Percentiles rank a stretch among this genome's conserved stretches.
Conservation (phyloP, 2,329 filamentous ascomycete species). For the Lasiodiplodia theobromae region DNA sequence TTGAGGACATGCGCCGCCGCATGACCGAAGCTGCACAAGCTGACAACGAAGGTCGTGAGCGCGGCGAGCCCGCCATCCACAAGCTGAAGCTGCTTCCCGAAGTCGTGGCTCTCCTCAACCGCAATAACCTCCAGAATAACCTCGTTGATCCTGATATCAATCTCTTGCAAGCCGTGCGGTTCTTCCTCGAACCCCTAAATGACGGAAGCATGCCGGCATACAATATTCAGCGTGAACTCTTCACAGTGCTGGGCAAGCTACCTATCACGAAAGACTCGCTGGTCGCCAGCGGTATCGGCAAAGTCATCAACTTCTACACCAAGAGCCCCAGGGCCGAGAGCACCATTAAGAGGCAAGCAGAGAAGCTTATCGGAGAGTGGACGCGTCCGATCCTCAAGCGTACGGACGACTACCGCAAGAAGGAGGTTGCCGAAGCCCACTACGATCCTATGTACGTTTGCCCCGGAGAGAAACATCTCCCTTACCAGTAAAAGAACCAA, state of each 20-base stretch:
- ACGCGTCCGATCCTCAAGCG: slow-evolving; percentile 92
- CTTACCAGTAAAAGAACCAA: background rate
- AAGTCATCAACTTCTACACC: slow-evolving; percentile 96
- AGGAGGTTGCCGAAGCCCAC: slow-evolving; percentile 66
- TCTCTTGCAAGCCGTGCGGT: slow-evolving; percentile 91
- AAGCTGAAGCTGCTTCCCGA: slow-evolving; percentile 94
- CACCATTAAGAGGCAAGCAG: slow-evolving; percentile 90
- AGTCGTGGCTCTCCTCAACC: slow-evolving; percentile 86
- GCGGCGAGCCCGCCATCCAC: slow-evolving; percentile 82
- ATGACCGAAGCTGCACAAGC: slow-evolving; percentile 91
- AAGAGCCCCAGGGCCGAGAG: slow-evolving; percentile 90
- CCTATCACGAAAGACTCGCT: slow-evolving; percentile 92
- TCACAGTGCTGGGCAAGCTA: slow-evolving; percentile 78
- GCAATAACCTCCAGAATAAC: slow-evolving; percentile 82
- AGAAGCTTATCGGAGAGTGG: slow-evolving; percentile 93
- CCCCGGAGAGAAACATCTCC: background rate
- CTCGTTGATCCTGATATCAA: slow-evolving; percentile 95
- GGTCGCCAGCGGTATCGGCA: slow-evolving; percentile 90
- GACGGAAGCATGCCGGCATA: slow-evolving; percentile 95
- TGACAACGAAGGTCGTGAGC: slow-evolving; percentile 82
- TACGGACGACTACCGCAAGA: slow-evolving; percentile 95
- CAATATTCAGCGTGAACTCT: slow-evolving; percentile 95
- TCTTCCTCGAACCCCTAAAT: slow-evolving; percentile 94
- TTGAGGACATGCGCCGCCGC: slow-evolving; percentile 82
- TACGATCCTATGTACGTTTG: slow-evolving; percentile 63